Base-by-base conservation (phyloP, 495 filamentous ascomycete species). In the Trichoderma asperelloides region DNA sequence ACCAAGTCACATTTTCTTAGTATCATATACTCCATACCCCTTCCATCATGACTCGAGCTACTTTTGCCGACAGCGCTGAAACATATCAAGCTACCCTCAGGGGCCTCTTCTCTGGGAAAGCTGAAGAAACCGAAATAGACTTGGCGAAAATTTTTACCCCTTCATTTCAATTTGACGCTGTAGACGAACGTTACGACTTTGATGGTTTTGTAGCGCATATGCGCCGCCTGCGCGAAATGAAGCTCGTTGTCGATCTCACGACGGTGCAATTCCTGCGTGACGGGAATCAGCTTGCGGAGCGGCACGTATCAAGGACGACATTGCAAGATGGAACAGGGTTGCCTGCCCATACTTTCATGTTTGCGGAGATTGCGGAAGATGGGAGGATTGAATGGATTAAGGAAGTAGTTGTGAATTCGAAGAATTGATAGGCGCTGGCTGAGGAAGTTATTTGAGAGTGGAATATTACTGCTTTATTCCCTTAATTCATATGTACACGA, bases 51-150 rank as follows among this genome's bases (percentile, higher is more conserved):
- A 3, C 23, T 13, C 55, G 33, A 45, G 55, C 55, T 11, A 60
- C 55, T 13, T 64, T 64, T n/a, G 63, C 67, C 67, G 47, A 68
- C 28, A 12, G 23, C 8, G 16, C 28, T 23, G 27, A 57, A 21
- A 65, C 67, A 27, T 68, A 68, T 63, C 33, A 68, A 30, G 67
- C 63, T 15, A 49, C 43, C 8, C 60, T 68, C 33, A 41, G 3
- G 18, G 65, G 67, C 67, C 67, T 68, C 43, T 68, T 68, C 62
- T 9, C 45, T 18, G 67, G 67, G 30, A 65, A 68, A 15, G 63
- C 67, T n/a, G 63, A 68, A 23, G 63, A 68, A 11, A 68, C 67
- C 30, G 67, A 68, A 30, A 33, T 27, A n/a, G 67, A 68, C 16
- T 47, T 68, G 1, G 40, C 40, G 27, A 68, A 65, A 43, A 27